Evolutionary conservation across 169 alveolate genomes (phyloP).

Genomic region (Cryptosporidium parvum): DNA sequence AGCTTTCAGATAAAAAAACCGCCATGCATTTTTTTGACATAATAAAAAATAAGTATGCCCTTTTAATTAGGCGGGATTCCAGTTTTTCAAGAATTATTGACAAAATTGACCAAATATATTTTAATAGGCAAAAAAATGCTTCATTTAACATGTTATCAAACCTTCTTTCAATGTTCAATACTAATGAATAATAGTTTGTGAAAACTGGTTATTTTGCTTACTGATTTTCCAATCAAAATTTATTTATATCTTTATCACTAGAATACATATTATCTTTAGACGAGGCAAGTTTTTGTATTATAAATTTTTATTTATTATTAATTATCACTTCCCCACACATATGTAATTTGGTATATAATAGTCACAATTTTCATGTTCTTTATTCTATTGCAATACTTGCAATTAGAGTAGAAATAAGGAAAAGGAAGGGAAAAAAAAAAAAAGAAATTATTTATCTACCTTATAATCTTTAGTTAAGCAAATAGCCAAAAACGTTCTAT

Average conservation of each 20-base stretch:
- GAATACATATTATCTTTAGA: too few species aligned
- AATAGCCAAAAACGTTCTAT: background rate
- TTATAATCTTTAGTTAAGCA: background rate
- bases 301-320: too few species aligned
- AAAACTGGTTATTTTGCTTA: background rate
- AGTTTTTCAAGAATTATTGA: slow-evolving; percentile 9
- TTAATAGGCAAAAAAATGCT: slow-evolving; percentile 13
- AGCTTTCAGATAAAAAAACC: slow-evolving; percentile 29
- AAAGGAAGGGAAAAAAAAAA: background rate
- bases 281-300: background rate
- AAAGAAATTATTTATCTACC: background rate
- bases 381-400: too few species aligned
- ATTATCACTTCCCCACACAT: background rate
- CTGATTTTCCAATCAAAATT: background rate
- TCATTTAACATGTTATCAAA: slow-evolving; percentile 19
- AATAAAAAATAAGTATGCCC: slow-evolving; percentile 27
- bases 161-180: slow-evolving; percentile 33
- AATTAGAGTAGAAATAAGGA: background rate
- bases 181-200: background rate
- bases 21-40: slow-evolving; percentile 50
- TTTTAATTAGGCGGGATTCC: slow-evolving; percentile 45
- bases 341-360: too few species aligned
- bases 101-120: slow-evolving; percentile 40
- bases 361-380: too few species aligned
- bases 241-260: too few species aligned